Evolutionary conservation across 306 rosid species (phyloP).

Genomic region (Cucumis melo): DNA sequence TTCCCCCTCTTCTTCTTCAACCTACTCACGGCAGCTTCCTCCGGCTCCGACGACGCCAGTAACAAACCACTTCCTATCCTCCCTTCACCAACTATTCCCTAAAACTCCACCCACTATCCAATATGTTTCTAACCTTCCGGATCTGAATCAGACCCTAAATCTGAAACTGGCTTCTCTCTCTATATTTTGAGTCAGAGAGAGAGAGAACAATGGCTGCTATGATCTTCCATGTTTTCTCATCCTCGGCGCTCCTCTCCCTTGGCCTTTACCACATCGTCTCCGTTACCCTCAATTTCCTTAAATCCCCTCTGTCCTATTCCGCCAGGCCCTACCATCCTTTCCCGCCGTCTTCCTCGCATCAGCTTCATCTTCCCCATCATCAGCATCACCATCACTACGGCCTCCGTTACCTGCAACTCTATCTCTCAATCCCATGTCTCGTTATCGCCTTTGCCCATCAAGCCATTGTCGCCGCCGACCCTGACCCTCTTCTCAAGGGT

Average conservation of each 20-base stretch:
- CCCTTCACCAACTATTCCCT: neutral
- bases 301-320: conserved; percentile 48
- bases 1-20: neutral
- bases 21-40: neutral
- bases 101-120: neutral
- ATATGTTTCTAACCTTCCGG: neutral
- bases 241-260: conserved; percentile 29
- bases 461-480: conserved; percentile 34
- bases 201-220: conserved; percentile 27
- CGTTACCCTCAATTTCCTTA: conserved; percentile 41
- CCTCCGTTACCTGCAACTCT: conserved; percentile 45
- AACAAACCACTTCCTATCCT: neutral
- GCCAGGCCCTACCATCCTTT: conserved; percentile 77
- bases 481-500: conserved; percentile 68
- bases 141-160: conserved; percentile 4
- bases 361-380: neutral
- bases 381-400: conserved; percentile 11
- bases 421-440: conserved; percentile 32
- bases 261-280: conserved; percentile 61
- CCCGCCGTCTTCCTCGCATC: conserved; percentile 20
- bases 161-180: neutral
- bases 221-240: conserved; percentile 37
- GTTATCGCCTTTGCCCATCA: conserved; percentile 40
- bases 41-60: neutral
- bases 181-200: neutral